Conservation (phyloP, 2,329 filamentous ascomycete species). For the Fusarium veterinarium region DNA sequence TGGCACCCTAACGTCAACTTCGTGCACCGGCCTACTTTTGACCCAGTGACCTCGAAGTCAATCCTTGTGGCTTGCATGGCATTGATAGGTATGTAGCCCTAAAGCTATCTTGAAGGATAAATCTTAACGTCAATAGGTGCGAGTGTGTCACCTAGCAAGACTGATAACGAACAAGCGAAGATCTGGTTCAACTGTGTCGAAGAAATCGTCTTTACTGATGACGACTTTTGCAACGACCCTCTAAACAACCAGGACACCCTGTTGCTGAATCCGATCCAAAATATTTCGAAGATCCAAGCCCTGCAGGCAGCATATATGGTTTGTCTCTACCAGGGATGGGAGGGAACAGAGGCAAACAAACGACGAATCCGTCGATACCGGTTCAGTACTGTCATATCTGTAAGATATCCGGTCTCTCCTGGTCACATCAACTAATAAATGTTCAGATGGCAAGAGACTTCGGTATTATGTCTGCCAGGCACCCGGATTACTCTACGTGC, state of each 20-base stretch:
- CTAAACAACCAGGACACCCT: fast-evolving
- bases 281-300: background rate
- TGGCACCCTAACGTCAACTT: conserved; percentile 9
- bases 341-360: background rate
- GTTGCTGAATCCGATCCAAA: fast-evolving
- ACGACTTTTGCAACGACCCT: background rate
- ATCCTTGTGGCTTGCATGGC: background rate
- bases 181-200: background rate
- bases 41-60: background rate
- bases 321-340: conserved; percentile 2
- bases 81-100: background rate
- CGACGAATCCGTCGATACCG: background rate
- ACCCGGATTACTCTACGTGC: background rate
- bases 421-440: fast-evolving
- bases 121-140: background rate
- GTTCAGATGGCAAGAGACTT: background rate
- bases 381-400: background rate
- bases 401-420: background rate
- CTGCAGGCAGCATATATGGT: conserved; percentile 1
- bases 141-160: background rate
- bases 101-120: fast-evolving
- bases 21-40: background rate
- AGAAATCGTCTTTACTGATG: background rate
- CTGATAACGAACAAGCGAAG: background rate
- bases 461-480: background rate